Percentiles rank a stretch among this genome's conserved stretches.
Conservation (phyloP, 371 early-diverging fungal genomes). For the Coemansia sp. region DNA sequence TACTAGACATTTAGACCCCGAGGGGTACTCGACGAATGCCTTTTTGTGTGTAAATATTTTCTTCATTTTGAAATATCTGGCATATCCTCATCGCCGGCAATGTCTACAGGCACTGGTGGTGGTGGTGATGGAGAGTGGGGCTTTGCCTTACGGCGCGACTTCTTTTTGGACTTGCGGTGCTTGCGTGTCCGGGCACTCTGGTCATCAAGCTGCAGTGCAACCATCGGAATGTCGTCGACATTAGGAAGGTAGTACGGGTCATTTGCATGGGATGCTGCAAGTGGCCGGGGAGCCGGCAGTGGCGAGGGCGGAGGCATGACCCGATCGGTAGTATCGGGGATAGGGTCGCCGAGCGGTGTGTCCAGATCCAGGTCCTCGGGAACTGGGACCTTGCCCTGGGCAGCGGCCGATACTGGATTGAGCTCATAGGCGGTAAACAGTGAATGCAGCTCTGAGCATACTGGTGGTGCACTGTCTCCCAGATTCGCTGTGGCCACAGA, state of each 20-base stretch:
- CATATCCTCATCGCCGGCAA: slow-evolving; percentile 46
- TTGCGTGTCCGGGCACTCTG: not conserved
- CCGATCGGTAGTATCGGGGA: slow-evolving; percentile 60
- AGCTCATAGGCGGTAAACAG: slow-evolving; percentile 80
- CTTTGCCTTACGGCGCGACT: slow-evolving; percentile 10
- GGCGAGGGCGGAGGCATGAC: slow-evolving; percentile 44
- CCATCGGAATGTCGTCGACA: slow-evolving; percentile 81
- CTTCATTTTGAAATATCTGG: slow-evolving; percentile 11
- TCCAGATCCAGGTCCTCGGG: slow-evolving; percentile 90
- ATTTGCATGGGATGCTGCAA: slow-evolving; percentile 17
- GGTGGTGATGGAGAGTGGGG: slow-evolving; percentile 31
- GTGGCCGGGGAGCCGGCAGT: slow-evolving; percentile 35
- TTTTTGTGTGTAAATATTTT: not conserved
- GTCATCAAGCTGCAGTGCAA: slow-evolving; percentile 68
- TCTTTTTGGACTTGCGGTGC: slow-evolving; percentile 16
- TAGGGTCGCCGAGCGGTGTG: slow-evolving; percentile 71
- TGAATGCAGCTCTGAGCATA: slow-evolving; percentile 59
- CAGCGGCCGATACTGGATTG: slow-evolving; percentile 91
- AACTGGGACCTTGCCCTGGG: slow-evolving; percentile 84
- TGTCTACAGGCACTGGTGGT: slow-evolving; percentile 22
- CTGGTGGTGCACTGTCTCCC: slow-evolving; percentile 22
- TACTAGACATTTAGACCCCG: no score
- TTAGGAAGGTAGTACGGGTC: slow-evolving; percentile 78
- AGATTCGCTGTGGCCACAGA: slow-evolving; percentile 30
- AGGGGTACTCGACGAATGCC: no score